Evolutionary conservation across 1,284 basidiomycete genomes (phyloP).

Genomic region (Puccinia hordei): DNA sequence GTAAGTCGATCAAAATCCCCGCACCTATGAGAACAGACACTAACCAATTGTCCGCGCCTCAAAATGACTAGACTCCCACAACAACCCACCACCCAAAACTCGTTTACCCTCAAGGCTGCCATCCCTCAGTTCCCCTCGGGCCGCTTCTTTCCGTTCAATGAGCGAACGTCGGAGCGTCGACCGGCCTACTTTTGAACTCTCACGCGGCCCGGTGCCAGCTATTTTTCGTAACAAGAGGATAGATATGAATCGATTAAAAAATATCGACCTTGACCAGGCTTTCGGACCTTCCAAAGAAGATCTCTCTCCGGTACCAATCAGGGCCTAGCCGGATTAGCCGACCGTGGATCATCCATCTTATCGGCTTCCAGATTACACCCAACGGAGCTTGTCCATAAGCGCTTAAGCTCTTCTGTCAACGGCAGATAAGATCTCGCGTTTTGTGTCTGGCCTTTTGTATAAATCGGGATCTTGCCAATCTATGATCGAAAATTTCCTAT

Average conservation of each 20-base stretch:
- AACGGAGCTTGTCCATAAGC: neutral
- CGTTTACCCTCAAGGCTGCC: conserved; percentile 2
- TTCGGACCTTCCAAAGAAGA: conserved; percentile 28
- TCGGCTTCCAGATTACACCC: conserved; percentile 2
- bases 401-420: conserved; percentile 24
- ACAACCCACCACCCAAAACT: neutral
- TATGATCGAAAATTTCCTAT: no score
- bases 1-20: neutral
- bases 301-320: conserved; percentile 16
- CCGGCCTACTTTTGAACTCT: conserved; percentile 7
- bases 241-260: conserved; percentile 23
- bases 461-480: neutral
- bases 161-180: conserved; percentile 3
- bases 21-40: neutral
- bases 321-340: neutral
- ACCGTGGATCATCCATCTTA: neutral
- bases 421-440: conserved; percentile 6
- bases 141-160: neutral
- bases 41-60: neutral
- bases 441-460: neutral
- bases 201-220: conserved; percentile 24
- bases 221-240: conserved; percentile 31
- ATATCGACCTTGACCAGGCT: conserved; percentile 8
- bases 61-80: conserved; percentile 1
- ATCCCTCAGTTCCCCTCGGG: neutral